A percentile compares a stretch with the other conserved stretches of the same genome.
Conservation (phyloP, 768 basidiomycete genomes). For the Amanita inopinata region DNA sequence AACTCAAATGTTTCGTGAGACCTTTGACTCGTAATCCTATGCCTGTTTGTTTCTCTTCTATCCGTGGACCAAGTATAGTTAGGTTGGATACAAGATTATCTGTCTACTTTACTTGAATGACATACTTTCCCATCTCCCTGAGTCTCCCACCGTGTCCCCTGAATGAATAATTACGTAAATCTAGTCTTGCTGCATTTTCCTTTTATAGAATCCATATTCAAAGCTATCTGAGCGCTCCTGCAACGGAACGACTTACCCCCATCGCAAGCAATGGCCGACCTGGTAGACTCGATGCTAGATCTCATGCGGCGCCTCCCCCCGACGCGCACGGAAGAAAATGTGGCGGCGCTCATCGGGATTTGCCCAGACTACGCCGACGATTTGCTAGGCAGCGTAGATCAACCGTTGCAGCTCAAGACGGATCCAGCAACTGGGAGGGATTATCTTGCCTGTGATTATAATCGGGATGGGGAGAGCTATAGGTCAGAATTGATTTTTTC, state of each 20-base stretch:
- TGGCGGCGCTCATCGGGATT: constrained; percentile 69
- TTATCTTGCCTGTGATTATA: constrained; percentile 91
- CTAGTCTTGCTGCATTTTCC: too few relatives aligned
- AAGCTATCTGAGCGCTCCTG: too few relatives aligned
- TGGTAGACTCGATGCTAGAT: constrained; percentile 90
- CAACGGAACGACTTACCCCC: background rate
- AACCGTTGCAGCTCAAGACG: constrained; percentile 74
- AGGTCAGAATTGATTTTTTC: constrained; percentile 40
- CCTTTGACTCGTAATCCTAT: background rate
- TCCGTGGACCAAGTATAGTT: background rate
- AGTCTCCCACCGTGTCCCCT: too few relatives aligned
- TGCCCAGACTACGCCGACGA: constrained; percentile 94
- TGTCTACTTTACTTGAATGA: too few relatives aligned
- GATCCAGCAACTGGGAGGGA: constrained; percentile 80
- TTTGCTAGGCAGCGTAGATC: constrained; percentile 89
- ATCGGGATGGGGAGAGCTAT: constrained; percentile 85
- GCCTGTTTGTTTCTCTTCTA: background rate
- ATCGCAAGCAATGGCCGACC: constrained; percentile 48
- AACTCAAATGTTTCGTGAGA: background rate
- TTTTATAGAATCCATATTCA: constrained; percentile 3
- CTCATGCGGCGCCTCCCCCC: constrained; percentile 95
- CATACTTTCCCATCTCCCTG: too few relatives aligned
- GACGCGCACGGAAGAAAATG: constrained; percentile 78
- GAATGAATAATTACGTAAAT: too few relatives aligned
- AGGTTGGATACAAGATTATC: background rate